Conservation (phyloP, 805 yeast genomes). For the Myxozyma sirexii region DNA sequence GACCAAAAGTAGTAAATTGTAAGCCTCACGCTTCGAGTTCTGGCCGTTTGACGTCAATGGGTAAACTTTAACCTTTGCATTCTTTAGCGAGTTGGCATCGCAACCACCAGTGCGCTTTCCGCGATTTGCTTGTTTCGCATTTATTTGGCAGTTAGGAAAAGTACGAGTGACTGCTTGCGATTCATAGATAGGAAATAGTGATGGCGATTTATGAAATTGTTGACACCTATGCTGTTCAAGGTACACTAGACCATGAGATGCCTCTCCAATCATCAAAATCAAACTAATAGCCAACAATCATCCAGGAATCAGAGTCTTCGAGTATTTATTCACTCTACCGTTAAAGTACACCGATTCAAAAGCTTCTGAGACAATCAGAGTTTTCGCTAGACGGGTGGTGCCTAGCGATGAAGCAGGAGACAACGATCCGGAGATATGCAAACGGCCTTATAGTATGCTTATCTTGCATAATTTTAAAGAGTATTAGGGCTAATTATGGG, state of each 20-base stretch:
- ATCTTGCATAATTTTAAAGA: neutral
- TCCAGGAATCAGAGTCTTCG: slow-evolving; percentile 27
- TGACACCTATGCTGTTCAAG: slow-evolving; percentile 26
- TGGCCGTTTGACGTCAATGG: too few species aligned
- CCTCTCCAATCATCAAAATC: neutral
- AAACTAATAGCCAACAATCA: neutral
- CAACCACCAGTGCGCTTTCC: too few species aligned
- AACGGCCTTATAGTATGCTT: slow-evolving; percentile 26
- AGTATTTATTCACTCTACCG: slow-evolving; percentile 25
- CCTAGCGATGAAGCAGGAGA: slow-evolving; percentile 27
- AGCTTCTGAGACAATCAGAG: slow-evolving; percentile 8
- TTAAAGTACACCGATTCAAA: slow-evolving; percentile 16
- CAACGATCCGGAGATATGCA: slow-evolving; percentile 21
- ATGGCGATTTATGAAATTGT: slow-evolving; percentile 13
- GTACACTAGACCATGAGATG: slow-evolving; percentile 2
- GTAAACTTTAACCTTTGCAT: too few species aligned
- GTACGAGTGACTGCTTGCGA: too few species aligned
- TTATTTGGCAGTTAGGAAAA: too few species aligned
- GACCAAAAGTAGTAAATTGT: too few species aligned
- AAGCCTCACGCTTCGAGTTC: too few species aligned
- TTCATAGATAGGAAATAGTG: neutral
- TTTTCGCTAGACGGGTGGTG: slow-evolving; percentile 28
- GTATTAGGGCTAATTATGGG: neutral
- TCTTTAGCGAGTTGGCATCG: too few species aligned
- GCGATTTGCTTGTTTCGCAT: too few species aligned